Percentiles rank a stretch among this genome's conserved stretches.
Conservation (phyloP, 108 stramenopile genomes). For the Chaetoceros tenuissimus region DNA sequence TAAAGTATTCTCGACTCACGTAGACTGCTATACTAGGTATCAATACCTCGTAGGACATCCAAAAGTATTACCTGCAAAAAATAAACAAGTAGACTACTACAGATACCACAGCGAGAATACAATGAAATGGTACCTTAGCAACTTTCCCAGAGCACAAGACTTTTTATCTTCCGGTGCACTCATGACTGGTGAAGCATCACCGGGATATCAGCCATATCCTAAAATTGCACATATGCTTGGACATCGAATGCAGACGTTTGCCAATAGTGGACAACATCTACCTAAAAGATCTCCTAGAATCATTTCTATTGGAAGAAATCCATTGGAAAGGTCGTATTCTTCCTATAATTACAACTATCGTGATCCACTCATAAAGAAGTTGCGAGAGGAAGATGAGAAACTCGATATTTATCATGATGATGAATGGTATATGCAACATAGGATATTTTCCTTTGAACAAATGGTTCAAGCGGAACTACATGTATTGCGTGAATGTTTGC, state of each 20-base stretch:
- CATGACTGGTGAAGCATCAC: constrained; percentile 82
- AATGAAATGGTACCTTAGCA: constrained; percentile 63
- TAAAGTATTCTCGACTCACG: too few relatives aligned
- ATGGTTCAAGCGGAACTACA: constrained; percentile 62
- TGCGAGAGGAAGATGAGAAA: not conserved
- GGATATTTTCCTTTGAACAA: constrained; percentile 68
- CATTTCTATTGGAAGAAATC: constrained; percentile 60
- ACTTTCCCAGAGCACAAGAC: constrained; percentile 59
- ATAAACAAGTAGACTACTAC: constrained; percentile 84
- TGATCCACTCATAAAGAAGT: constrained; percentile 22
- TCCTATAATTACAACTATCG: constrained; percentile 78
- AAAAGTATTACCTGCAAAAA: constrained; percentile 56
- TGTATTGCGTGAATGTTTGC: constrained; percentile 42
- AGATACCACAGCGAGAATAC: not conserved
- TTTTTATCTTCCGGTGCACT: constrained; percentile 64
- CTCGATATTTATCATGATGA: constrained; percentile 6
- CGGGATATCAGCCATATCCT: constrained; percentile 40
- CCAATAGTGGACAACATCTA: too few relatives aligned
- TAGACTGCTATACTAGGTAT: too few relatives aligned
- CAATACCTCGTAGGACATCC: constrained; percentile 78
- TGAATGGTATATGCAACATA: constrained; percentile 38
- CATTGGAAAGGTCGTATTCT: constrained; percentile 57
- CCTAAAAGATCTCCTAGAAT: constrained; percentile 28
- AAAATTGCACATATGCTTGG: not conserved
- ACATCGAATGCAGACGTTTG: not conserved